Evolutionary conservation across 768 basidiomycete species (phyloP).

Genomic region (Nidularia pulvinata): DNA sequence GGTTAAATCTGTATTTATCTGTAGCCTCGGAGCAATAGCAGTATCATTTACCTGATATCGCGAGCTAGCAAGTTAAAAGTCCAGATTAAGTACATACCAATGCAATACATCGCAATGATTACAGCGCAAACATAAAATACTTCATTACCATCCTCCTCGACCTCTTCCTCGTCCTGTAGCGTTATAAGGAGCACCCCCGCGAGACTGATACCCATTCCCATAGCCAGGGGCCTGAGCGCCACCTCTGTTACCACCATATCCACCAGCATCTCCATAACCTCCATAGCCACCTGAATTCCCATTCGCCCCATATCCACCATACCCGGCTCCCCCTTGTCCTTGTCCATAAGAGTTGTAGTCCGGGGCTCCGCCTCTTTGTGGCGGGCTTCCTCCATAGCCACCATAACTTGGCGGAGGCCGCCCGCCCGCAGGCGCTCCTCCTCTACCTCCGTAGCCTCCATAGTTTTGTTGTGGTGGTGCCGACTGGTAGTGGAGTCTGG

Average conservation of each 20-base stretch:
- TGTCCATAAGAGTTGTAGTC: slow-evolving; percentile 25
- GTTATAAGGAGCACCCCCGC: slow-evolving; percentile 16
- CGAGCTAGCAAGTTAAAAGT: too few relatives aligned
- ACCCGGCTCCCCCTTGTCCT: slow-evolving; percentile 22
- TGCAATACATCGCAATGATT: too few relatives aligned
- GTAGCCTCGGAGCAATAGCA: slow-evolving; percentile 4
- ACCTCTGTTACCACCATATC: slow-evolving; percentile 29
- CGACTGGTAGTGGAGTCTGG: slow-evolving; percentile 24
- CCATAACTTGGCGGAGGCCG: slow-evolving; percentile 18
- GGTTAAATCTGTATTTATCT: not conserved
- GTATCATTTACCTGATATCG: slow-evolving; percentile 14
- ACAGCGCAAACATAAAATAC: too few relatives aligned
- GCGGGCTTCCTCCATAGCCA: slow-evolving; percentile 24
- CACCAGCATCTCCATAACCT: slow-evolving; percentile 28
- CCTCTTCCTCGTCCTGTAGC: slow-evolving; percentile 38
- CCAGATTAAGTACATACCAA: too few relatives aligned
- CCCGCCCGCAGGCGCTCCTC: slow-evolving; percentile 6
- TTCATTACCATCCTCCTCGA: slow-evolving; percentile 35
- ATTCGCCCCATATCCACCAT: slow-evolving; percentile 23
- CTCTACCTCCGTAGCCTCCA: slow-evolving; percentile 21
- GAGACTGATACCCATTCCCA: slow-evolving; percentile 13
- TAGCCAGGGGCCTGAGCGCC: slow-evolving; percentile 33
- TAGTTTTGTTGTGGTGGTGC: slow-evolving; percentile 24
- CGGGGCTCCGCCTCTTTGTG: slow-evolving; percentile 19
- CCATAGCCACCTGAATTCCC: slow-evolving; percentile 30